Percentiles rank a stretch among this genome's conserved stretches.
Evolutionary conservation across 352 stramenopile genomes (phyloP).

Genomic region (Globisporangium nagaii): DNA sequence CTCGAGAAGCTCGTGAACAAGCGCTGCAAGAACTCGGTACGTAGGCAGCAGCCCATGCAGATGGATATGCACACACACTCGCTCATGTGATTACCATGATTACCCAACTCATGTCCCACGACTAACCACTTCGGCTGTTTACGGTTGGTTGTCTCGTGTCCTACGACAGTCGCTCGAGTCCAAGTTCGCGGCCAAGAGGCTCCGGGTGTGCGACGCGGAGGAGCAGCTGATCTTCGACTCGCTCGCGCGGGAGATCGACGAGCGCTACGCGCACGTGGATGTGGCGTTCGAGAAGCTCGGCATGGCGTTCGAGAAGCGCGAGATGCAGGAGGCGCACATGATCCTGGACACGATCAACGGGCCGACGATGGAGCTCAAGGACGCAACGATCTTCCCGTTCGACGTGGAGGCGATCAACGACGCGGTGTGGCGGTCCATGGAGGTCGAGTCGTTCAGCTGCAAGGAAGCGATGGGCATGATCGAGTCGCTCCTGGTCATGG

Average conservation of each 20-base stretch:
- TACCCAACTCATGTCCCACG: not conserved
- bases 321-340: constrained; percentile 43
- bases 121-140: not conserved
- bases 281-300: constrained; percentile 37
- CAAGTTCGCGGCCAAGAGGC: constrained; percentile 22
- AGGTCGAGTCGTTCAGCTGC: constrained; percentile 22
- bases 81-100: not conserved
- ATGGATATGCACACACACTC: not conserved
- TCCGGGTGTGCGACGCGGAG: constrained; percentile 22
- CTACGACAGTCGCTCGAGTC: constrained; percentile 2
- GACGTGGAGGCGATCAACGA: constrained; percentile 23
- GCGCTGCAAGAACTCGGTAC: constrained; percentile 34
- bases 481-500: constrained; percentile 7
- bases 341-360: constrained; percentile 41
- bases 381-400: constrained; percentile 48
- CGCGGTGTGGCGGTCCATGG: constrained; percentile 36
- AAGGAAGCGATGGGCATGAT: constrained; percentile 23
- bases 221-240: constrained; percentile 33
- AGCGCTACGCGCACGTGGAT: constrained; percentile 29
- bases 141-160: not conserved
- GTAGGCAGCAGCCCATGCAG: too few relatives aligned
- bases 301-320: constrained; percentile 27
- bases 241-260: constrained; percentile 23
- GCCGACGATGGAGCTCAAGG: constrained; percentile 43
- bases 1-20: constrained; percentile 54